These are phyloP conservation scores for Tolypocladium ovalisporum DNA, from an alignment of 2,329 filamentous ascomycete genomes.

Conservation along the genomic window DNA sequence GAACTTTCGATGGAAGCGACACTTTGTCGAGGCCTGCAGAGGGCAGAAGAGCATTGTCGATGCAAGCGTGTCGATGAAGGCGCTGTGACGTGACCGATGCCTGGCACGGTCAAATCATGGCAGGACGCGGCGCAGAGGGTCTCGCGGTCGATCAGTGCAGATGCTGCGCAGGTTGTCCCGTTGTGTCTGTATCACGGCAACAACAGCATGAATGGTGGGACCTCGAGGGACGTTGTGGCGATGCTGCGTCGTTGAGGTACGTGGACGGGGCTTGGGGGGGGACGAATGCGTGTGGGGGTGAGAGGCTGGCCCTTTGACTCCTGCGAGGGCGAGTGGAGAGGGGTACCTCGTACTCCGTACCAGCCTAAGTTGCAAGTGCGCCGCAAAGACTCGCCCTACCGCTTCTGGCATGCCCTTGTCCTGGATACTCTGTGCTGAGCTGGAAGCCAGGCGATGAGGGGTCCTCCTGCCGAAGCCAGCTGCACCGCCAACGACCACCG, in stretches of 20 bases:
- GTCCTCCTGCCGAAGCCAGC: not conserved
- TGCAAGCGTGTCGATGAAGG: not conserved
- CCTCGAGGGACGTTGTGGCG: not conserved
- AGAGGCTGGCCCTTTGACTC: not conserved
- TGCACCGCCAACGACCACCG: not conserved
- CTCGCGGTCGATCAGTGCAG: not conserved
- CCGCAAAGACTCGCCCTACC: not conserved
- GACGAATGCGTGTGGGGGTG: not conserved
- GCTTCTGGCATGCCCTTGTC: not conserved
- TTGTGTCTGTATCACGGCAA: not conserved
- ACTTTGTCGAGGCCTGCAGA: not conserved
- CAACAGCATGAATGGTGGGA: not conserved
- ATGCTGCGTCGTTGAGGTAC: not conserved
- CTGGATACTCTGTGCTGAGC: no score
- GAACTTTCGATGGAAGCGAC: conserved; percentile 1
- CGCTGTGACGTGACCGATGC: not conserved
- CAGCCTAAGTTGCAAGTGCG: not conserved
- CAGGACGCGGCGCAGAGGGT: not conserved
- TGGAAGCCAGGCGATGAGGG: not conserved
- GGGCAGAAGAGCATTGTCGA: conserved; percentile 4
- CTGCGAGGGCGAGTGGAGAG: not conserved
- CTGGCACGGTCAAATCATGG: not conserved
- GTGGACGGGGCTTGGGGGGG: not conserved
- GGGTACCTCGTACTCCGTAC: not conserved
- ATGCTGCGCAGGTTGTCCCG: not conserved